These are phyloP conservation scores for Dothiorella sarmentorum DNA, from an alignment of 2,329 filamentous ascomycete genomes.

Conservation along the genomic window DNA sequence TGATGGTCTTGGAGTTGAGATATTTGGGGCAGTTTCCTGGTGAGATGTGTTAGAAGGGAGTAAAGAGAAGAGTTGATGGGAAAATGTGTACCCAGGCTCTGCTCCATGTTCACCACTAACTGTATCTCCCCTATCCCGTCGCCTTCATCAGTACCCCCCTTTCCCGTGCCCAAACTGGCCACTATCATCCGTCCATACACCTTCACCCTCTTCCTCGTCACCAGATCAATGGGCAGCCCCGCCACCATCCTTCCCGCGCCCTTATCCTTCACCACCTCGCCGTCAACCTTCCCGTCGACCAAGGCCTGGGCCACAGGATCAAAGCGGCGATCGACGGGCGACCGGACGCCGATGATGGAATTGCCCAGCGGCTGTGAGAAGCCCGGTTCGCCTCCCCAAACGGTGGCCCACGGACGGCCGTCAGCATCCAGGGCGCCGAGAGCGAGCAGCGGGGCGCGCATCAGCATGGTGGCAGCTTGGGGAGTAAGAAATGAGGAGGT, in stretches of 20 bases:
- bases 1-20: conserved; percentile 68
- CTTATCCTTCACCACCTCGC: conserved; percentile 41
- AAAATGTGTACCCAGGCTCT: conserved; percentile 54
- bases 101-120: conserved; percentile 65
- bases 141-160: conserved; percentile 24
- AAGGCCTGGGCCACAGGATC: conserved; percentile 70
- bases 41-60: background rate
- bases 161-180: conserved; percentile 50
- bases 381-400: conserved; percentile 72
- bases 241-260: conserved; percentile 53
- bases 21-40: conserved; percentile 83
- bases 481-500: conserved; percentile 61
- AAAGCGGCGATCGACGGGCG: conserved; percentile 55
- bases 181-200: conserved; percentile 67
- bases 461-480: conserved; percentile 59
- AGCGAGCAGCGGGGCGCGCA: conserved; percentile 64
- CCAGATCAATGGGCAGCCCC: conserved; percentile 61
- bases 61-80: background rate
- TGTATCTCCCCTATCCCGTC: conserved; percentile 44
- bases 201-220: conserved; percentile 69
- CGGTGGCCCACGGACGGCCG: conserved; percentile 68
- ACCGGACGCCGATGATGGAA: conserved; percentile 61
- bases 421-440: conserved; percentile 67
- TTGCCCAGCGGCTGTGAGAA: conserved; percentile 63
- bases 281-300: conserved; percentile 46